These are phyloP conservation scores for Suhomyces prunicola DNA, from an alignment of 805 yeast genomes.

Conservation along the genomic window DNA sequence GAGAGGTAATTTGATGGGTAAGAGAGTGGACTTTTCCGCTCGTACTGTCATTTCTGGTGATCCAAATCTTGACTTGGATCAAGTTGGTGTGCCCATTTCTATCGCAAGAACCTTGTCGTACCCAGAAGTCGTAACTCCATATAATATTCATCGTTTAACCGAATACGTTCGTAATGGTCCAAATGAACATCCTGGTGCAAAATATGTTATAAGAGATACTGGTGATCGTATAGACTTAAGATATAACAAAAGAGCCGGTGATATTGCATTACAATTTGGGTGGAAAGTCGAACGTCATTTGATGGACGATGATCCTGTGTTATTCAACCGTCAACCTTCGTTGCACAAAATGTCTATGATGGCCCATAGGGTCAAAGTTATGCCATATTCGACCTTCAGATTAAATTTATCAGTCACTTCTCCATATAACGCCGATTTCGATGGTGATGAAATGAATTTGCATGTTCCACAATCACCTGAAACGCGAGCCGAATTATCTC, in stretches of 20 bases:
- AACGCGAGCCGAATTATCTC: constrained; percentile 92
- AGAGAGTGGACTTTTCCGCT: constrained; percentile 98
- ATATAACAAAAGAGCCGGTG: constrained; percentile 97
- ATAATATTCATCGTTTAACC: constrained; percentile 89
- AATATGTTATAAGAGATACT: constrained; percentile 94
- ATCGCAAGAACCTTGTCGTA: constrained; percentile 94
- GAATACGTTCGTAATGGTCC: constrained; percentile 97
- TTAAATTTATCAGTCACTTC: constrained; percentile 95
- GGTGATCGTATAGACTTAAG: constrained; percentile 98
- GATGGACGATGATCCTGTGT: constrained; percentile 95
- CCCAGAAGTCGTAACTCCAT: constrained; percentile 97
- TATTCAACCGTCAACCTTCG: constrained; percentile 98
- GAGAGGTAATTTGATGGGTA: constrained; percentile 98
- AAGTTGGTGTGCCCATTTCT: constrained; percentile 97
- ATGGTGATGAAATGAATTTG: constrained; percentile 99
- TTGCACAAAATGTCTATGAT: constrained; percentile 99
- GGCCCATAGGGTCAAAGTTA: constrained; percentile 97
- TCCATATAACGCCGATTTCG: constrained; percentile 99
- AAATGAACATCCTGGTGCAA: constrained; percentile 99
- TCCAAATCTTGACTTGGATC: constrained; percentile 95
- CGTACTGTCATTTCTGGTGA: constrained; percentile 99
- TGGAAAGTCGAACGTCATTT: constrained; percentile 99
- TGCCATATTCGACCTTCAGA: constrained; percentile 98
- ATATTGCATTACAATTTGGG: constrained; percentile 94
- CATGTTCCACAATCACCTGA: constrained; percentile 99